These are phyloP conservation scores for Apiospora aurea DNA, from an alignment of 2,329 filamentous ascomycete species.

Conservation along the genomic window DNA sequence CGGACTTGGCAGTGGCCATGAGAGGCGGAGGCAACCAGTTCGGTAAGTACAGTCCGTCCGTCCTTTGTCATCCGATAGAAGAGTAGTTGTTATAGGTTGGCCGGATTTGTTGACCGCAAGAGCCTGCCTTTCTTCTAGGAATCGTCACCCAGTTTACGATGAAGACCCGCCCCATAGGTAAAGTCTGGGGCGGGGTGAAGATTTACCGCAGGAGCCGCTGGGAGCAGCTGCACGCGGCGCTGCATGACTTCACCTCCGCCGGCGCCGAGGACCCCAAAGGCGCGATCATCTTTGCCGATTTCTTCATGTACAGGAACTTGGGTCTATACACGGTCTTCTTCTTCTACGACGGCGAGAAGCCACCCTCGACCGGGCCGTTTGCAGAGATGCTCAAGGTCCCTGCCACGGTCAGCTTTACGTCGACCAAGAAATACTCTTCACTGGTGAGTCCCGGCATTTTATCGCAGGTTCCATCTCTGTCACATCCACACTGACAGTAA, in stretches of 20 bases:
- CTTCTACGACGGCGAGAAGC: conserved; percentile 44
- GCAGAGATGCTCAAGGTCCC: conserved; percentile 43
- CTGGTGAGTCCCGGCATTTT: conserved; percentile 27
- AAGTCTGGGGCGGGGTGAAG: conserved; percentile 47
- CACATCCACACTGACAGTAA: background rate
- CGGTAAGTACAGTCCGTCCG: background rate
- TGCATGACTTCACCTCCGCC: conserved; percentile 42
- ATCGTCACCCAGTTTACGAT: conserved; percentile 44
- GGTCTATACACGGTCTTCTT: conserved; percentile 40
- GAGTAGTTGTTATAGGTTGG: background rate
- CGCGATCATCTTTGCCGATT: conserved; percentile 42
- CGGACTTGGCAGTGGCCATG: conserved; percentile 6
- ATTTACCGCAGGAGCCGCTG: conserved; percentile 39
- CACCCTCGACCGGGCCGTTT: conserved; percentile 40
- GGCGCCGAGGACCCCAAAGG: conserved; percentile 38
- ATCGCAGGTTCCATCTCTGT: background rate
- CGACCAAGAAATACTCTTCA: conserved; percentile 24
- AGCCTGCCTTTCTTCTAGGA: conserved; percentile 30
- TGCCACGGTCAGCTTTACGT: conserved; percentile 33
- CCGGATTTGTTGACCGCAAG: background rate
- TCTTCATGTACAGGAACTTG: conserved; percentile 34
- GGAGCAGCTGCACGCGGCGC: conserved; percentile 39
- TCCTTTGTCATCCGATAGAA: background rate
- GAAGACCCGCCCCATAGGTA: conserved; percentile 39
- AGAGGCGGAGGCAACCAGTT: background rate